A percentile compares a stretch with the other conserved stretches of the same genome.
phyloP scores from a whole-genome alignment of 345 rosid genomes.

The Hibiscus mutabilis region DNA sequence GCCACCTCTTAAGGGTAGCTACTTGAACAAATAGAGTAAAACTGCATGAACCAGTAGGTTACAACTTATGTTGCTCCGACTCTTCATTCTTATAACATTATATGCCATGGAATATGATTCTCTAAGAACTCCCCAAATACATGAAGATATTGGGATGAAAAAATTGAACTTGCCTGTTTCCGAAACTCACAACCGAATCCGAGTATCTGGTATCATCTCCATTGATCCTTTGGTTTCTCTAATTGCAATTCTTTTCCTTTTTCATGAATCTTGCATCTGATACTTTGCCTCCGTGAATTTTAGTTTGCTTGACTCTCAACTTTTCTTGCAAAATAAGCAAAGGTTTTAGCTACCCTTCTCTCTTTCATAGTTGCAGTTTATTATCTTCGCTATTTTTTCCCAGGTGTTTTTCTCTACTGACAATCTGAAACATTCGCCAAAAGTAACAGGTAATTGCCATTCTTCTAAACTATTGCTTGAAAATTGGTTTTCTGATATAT shows the following conservation, averaged over 20 bases:
- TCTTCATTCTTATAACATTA: neutral
- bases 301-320: neutral
- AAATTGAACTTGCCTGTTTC: neutral
- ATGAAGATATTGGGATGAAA: neutral
- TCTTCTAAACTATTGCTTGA: neutral
- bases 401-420: neutral
- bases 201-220: neutral
- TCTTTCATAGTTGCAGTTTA: neutral
- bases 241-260: neutral
- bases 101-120: neutral
- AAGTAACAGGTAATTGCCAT: neutral
- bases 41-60: neutral
- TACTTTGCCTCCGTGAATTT: constrained; percentile 1
- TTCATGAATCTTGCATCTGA: neutral
- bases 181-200: neutral
- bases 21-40: neutral
- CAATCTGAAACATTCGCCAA: neutral
- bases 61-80: neutral
- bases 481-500: neutral
- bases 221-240: neutral
- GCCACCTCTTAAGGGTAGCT: neutral
- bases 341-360: neutral
- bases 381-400: neutral
- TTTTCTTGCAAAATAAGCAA: constrained; percentile 7
- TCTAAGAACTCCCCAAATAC: neutral